These are phyloP conservation scores for Triglochin maritima DNA, from an alignment of 106 monocot species.

Conservation along the genomic window DNA sequence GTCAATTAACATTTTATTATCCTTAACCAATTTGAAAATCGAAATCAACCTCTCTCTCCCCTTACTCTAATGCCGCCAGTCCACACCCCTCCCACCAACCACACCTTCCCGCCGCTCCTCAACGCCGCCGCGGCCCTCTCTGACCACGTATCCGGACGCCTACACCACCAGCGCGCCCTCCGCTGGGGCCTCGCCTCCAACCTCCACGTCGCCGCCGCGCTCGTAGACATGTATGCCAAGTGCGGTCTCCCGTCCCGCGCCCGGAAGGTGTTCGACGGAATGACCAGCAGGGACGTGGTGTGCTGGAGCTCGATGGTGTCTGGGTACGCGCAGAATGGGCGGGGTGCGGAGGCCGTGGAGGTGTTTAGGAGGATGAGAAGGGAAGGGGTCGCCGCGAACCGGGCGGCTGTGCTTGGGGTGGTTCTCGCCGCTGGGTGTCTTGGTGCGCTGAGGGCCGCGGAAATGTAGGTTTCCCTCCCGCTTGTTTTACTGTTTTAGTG, in stretches of 20 bases:
- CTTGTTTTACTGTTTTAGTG: no score
- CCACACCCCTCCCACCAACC: conserved; percentile 27
- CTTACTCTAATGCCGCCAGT: conserved; percentile 6
- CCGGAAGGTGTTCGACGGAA: conserved; percentile 40
- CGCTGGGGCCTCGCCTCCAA: conserved; percentile 12
- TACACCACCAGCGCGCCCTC: conserved; percentile 28
- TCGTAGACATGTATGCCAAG: conserved; percentile 51
- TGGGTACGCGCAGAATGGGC: conserved; percentile 49
- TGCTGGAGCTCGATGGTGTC: conserved; percentile 58
- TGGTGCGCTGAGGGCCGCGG: conserved; percentile 30
- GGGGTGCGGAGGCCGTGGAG: conserved; percentile 23
- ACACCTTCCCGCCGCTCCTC: conserved; percentile 52
- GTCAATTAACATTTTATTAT: no score
- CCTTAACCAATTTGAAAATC: no score
- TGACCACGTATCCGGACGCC: conserved; percentile 12
- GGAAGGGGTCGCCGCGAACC: conserved; percentile 11
- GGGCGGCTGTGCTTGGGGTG: conserved; percentile 34
- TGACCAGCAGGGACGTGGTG: conserved; percentile 28
- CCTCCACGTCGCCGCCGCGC: conserved; percentile 30
- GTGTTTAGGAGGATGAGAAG: conserved; percentile 29
- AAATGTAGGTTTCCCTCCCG: not conserved
- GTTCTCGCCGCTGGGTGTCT: conserved; percentile 30
- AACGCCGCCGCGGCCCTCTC: conserved; percentile 30
- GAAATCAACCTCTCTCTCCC: not conserved
- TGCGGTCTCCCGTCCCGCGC: conserved; percentile 28